A percentile compares a stretch with the other conserved stretches of the same genome.
Conservation (phyloP, 2,329 filamentous ascomycete species). For the Calonectria henricotiae region DNA sequence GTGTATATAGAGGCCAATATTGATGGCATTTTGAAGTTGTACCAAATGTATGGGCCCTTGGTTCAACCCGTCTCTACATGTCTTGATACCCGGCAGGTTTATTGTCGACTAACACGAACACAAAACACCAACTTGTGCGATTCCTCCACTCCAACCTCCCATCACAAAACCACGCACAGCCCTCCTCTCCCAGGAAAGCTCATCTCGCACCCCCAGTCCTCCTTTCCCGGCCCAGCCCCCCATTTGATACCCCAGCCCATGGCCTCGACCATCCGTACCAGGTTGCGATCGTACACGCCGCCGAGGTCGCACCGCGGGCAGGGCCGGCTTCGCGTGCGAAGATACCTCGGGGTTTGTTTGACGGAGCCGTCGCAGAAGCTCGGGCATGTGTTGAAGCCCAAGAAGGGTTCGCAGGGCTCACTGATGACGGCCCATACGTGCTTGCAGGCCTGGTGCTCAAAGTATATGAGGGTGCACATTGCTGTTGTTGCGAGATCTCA, state of each 20-base stretch:
- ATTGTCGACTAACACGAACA: neutral
- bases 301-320: slow-evolving; percentile 63
- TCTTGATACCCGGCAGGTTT: neutral
- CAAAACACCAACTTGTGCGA: neutral
- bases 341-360: slow-evolving; percentile 58
- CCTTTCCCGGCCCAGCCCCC: slow-evolving; percentile 63
- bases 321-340: slow-evolving; percentile 57
- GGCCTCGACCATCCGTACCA: slow-evolving; percentile 63
- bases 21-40: neutral
- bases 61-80: neutral
- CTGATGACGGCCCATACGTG: slow-evolving; percentile 70
- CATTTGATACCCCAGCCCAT: slow-evolving; percentile 65
- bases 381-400: slow-evolving; percentile 68
- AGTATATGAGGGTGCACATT: slow-evolving; percentile 69
- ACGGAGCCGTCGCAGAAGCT: slow-evolving; percentile 60
- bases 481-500: neutral
- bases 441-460: slow-evolving; percentile 65
- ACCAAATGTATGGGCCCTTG: neutral
- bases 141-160: neutral
- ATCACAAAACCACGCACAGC: slow-evolving; percentile 56
- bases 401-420: slow-evolving; percentile 65
- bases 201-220: slow-evolving; percentile 59
- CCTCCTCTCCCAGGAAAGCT: slow-evolving; percentile 45
- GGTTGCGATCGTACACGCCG: slow-evolving; percentile 66
- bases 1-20: no score